Percentiles rank a stretch among this genome's conserved stretches.
Conservation (phyloP, 2,329 filamentous ascomycete genomes). For the Penicillium frequentans region DNA sequence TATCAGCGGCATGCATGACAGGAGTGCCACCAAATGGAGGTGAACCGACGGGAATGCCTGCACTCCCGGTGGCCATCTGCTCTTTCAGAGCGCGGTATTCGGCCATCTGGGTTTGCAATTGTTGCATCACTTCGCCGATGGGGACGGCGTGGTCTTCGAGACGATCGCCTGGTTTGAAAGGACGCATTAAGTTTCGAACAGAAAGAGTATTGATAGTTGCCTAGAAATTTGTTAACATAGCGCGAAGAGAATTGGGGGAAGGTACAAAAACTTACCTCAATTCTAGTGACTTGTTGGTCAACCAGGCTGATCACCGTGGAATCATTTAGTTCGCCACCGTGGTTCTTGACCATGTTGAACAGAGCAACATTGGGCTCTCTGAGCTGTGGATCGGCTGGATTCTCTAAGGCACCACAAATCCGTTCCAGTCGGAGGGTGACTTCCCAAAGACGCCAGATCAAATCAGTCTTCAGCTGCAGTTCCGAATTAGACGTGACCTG, state of each 20-base stretch:
- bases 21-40: constrained; percentile 6
- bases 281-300: constrained; percentile 91
- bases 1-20: constrained; percentile 11
- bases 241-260: background rate
- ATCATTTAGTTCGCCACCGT: constrained; percentile 85
- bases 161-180: constrained; percentile 60
- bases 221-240: constrained; percentile 47
- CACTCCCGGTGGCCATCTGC: constrained; percentile 33
- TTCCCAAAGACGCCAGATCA: constrained; percentile 87
- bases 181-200: constrained; percentile 75
- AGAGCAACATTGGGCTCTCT: constrained; percentile 81
- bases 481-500: constrained; percentile 63
- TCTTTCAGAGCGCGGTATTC: constrained; percentile 44
- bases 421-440: constrained; percentile 88
- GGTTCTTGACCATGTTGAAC: constrained; percentile 69
- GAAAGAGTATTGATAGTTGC: constrained; percentile 77
- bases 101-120: constrained; percentile 42
- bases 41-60: constrained; percentile 22
- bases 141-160: constrained; percentile 74
- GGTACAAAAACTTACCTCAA: constrained; percentile 69
- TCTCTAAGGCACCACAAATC: constrained; percentile 86
- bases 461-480: constrained; percentile 78
- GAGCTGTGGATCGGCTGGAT: constrained; percentile 60
- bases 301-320: constrained; percentile 84
- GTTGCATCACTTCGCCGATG: constrained; percentile 64